A percentile compares a stretch with the other conserved stretches of the same genome.
Conservation (phyloP, 305 asterid genomes). For the Nicotiana rustica region DNA sequence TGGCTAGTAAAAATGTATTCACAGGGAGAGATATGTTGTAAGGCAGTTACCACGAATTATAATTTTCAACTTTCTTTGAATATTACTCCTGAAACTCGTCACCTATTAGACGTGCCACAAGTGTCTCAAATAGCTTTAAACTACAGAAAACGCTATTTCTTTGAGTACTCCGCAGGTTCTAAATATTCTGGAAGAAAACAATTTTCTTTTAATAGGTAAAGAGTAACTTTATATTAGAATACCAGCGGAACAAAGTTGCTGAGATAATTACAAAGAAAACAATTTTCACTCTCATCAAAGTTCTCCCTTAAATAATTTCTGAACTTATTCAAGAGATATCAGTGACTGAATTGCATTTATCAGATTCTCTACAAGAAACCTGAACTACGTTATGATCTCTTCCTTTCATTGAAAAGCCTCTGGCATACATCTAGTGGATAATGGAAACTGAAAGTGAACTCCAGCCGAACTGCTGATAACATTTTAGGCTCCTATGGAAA, state of each 20-base stretch:
- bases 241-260: neutral
- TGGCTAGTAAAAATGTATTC: neutral
- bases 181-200: neutral
- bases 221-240: conserved; percentile 17
- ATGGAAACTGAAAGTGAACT: conserved; percentile 11
- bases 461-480: neutral
- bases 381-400: conserved; percentile 1
- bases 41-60: conserved; percentile 7
- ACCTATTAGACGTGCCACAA: conserved; percentile 18
- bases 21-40: conserved; percentile 2
- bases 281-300: conserved; percentile 21
- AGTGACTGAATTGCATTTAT: conserved; percentile 18
- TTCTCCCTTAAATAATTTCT: conserved; percentile 12
- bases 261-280: neutral
- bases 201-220: neutral
- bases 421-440: neutral
- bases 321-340: conserved; percentile 25
- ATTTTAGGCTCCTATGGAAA: conserved; percentile 15
- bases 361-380: conserved; percentile 21
- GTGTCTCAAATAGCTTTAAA: neutral
- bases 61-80: neutral
- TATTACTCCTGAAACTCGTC: conserved; percentile 16
- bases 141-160: conserved; percentile 22
- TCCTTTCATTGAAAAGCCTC: conserved; percentile 7
- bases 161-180: neutral